These are phyloP conservation scores for Pseudocercospora crystallina DNA, from an alignment of 2,329 filamentous ascomycete genomes.

Conservation along the genomic window DNA sequence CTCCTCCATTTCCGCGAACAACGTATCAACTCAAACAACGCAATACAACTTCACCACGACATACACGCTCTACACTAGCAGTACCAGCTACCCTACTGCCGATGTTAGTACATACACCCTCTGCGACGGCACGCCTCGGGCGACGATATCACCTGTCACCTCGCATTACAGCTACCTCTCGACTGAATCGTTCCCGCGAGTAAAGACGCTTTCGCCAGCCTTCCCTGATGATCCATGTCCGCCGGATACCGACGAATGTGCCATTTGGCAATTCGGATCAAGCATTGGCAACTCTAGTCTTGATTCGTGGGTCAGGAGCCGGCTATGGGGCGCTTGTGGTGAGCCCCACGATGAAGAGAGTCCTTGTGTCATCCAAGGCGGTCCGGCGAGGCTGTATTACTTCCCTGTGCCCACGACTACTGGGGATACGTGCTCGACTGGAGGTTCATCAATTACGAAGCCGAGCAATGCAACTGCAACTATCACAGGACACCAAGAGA, in stretches of 20 bases:
- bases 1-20: no score
- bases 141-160: constrained; percentile 16
- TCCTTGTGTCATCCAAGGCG: constrained; percentile 6
- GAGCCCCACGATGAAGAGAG: background rate
- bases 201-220: constrained; percentile 7
- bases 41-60: no score
- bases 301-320: background rate
- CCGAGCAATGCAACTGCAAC: background rate
- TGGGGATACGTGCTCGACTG: background rate
- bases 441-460: background rate
- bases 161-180: background rate
- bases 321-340: constrained; percentile 1
- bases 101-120: constrained; percentile 22
- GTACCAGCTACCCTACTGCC: no score
- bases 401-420: constrained; percentile 2
- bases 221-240: constrained; percentile 15
- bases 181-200: background rate
- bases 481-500: background rate
- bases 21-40: no score
- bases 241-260: background rate
- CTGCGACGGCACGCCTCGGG: constrained; percentile 25
- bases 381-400: constrained; percentile 3
- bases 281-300: background rate
- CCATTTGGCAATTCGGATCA: background rate
- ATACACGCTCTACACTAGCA: constrained; percentile 14